phyloP scores from a whole-genome alignment of 2,329 filamentous ascomycete genomes.

The Clonostachys rosea region DNA sequence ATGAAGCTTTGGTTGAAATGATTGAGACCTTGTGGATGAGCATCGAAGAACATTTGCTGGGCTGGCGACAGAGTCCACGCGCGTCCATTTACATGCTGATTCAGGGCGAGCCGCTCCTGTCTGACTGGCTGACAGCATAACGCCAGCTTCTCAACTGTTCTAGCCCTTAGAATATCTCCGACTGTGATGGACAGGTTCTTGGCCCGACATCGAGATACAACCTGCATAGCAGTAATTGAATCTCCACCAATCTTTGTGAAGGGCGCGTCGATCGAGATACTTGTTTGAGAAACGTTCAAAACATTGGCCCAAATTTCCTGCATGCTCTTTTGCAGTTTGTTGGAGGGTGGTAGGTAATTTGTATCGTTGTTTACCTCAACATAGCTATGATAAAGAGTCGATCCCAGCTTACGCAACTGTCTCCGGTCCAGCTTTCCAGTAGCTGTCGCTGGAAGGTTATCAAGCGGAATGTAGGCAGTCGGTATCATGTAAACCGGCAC shows the following conservation, averaged over 20 bases:
- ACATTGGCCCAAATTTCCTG: conserved; percentile 13
- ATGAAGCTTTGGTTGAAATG: conserved; percentile 36
- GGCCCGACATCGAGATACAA: conserved; percentile 29
- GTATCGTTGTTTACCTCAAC: background rate
- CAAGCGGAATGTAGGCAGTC: background rate
- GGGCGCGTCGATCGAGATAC: conserved; percentile 14
- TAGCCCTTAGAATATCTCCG: conserved; percentile 19
- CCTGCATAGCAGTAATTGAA: conserved; percentile 35
- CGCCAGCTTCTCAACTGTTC: conserved; percentile 18
- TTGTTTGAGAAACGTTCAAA: background rate
- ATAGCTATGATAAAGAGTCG: background rate
- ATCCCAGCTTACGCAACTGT: conserved; percentile 22
- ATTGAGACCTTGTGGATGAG: conserved; percentile 15
- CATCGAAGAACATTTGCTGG: conserved; percentile 36
- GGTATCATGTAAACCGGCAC: background rate
- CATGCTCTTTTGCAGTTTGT: conserved; percentile 3
- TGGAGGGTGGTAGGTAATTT: conserved; percentile 6
- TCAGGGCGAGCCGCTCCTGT: conserved; percentile 15
- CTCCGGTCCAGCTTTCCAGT: background rate
- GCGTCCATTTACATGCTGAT: conserved; percentile 28
- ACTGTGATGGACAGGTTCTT: conserved; percentile 20
- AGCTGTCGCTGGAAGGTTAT: background rate
- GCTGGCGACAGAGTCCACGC: conserved; percentile 30
- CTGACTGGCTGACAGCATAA: background rate
- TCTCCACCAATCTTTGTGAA: conserved; percentile 36